Evolutionary conservation across 164 flowering plant species (phyloP), one percentile per base, ranked within the genome.

Genomic region (Akebia trifoliata): DNA sequence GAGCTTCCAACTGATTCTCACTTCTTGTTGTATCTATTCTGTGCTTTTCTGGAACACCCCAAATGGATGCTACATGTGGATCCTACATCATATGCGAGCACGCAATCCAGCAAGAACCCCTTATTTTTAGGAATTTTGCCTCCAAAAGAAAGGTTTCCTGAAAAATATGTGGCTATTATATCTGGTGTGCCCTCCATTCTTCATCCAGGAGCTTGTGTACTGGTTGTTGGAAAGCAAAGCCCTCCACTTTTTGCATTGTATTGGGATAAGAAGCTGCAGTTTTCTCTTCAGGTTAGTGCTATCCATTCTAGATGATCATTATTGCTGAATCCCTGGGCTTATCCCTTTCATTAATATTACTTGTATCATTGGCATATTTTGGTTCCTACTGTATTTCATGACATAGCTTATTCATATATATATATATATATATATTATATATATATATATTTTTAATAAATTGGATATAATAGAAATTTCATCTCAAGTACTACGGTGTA

Each of bases 51-150:
- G 63, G 98, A 92, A 63, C 84, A 87, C 71, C 98, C 98, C 6
- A 92, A 87, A 63, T 92, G 98, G 97, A 87, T 81, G 95, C 66
- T 89, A 47, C 97, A 92, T 67, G 77, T 84, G 39, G 98, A 92
- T 73, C 87, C 98, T 45, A 62, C 84, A 28, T 76, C 86, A 17
- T 79, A 87, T 77, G 69, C 88, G 50, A 83, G 90, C 63, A 75
- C 81, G n/a, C 98, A 85, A 55, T 78, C 97, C 24, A 84, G 90
- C 81, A 92, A 87, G 72, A 89, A 89, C 66, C 98, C 98, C 25
- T 76, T 92, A 46, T 89, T 89, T 62, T 64, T 92, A 67, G 97
- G 97, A 59, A 70, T 80, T 57, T 68, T 92, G 36, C 98, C 97
- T 60, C 91, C 97, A 26, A 92, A 87, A 62, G 98, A 89, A 65